Conservation (phyloP, 2,329 filamentous ascomycete genomes). For the Zasmidium angulare region DNA sequence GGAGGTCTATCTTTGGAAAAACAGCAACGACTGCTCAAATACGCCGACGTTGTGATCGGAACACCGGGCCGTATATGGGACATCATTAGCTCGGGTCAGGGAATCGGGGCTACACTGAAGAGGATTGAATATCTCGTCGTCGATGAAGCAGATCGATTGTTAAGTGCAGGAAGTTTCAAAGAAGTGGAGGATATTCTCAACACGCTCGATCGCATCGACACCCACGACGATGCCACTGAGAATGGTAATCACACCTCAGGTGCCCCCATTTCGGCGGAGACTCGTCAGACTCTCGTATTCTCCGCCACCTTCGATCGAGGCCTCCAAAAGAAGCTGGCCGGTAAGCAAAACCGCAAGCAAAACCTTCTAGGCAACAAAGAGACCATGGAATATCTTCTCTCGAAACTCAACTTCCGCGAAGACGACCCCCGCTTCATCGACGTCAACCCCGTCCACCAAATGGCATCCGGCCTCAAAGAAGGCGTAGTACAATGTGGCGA, state of each 20-base stretch:
- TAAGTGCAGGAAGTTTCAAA: constrained; percentile 93
- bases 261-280: constrained; percentile 10
- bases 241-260: constrained; percentile 41
- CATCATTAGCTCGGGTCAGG: constrained; percentile 73
- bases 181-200: constrained; percentile 86
- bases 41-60: constrained; percentile 84
- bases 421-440: constrained; percentile 88
- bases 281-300: constrained; percentile 87
- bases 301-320: constrained; percentile 94
- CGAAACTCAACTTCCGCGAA: constrained; percentile 83
- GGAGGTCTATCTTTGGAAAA: constrained; percentile 94
- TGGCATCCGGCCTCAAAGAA: constrained; percentile 83
- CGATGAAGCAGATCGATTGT: constrained; percentile 88
- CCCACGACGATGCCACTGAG: constrained; percentile 46
- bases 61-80: constrained; percentile 92
- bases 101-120: constrained; percentile 69
- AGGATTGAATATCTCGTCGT: constrained; percentile 80
- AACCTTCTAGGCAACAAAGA: constrained; percentile 66
- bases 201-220: constrained; percentile 67
- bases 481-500: constrained; percentile 88
- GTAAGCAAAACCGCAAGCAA: constrained; percentile 63
- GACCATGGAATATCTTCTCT: constrained; percentile 78
- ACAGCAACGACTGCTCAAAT: constrained; percentile 79
- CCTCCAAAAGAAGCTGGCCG: constrained; percentile 84
- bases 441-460: constrained; percentile 82